Conservation (phyloP, 2,329 filamentous ascomycete species). For the Didymella pinodella region DNA sequence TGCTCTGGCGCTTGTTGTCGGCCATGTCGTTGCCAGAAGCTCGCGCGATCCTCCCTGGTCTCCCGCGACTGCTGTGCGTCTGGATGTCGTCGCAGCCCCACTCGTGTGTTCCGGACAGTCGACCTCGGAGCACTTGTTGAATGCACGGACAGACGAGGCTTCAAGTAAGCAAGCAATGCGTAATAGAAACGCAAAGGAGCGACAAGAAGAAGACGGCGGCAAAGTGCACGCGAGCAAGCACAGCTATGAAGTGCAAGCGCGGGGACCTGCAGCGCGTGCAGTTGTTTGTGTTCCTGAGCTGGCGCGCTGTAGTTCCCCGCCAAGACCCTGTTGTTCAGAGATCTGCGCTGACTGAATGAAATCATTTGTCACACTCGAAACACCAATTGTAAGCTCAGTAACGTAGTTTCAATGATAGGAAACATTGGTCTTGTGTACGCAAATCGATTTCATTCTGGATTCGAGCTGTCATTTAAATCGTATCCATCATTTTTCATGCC, state of each 20-base stretch:
- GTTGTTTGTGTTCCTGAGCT: conserved; percentile 24
- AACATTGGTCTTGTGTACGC: conserved; percentile 8
- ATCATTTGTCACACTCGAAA: not conserved
- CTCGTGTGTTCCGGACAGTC: conserved; percentile 14
- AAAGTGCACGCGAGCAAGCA: conserved; percentile 36
- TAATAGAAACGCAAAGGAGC: conserved; percentile 50
- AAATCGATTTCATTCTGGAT: conserved; percentile 38
- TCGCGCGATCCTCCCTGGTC: conserved; percentile 4
- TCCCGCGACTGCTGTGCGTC: conserved; percentile 18
- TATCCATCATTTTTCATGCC: conserved; percentile 37
- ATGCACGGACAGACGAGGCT: conserved; percentile 10
- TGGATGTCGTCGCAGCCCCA: conserved; percentile 17
- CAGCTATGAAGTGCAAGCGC: conserved; percentile 14
- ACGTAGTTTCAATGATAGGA: not conserved
- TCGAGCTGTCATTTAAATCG: conserved; percentile 28
- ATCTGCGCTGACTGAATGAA: conserved; percentile 9
- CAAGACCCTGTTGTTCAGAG: conserved; percentile 12
- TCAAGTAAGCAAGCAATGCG: conserved; percentile 43
- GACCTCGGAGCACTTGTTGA: conserved; percentile 13
- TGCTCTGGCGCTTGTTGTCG: conserved; percentile 66
- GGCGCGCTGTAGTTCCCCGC: conserved; percentile 11
- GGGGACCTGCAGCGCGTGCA: conserved; percentile 33
- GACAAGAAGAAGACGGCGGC: conserved; percentile 47
- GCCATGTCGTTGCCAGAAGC: conserved; percentile 54
- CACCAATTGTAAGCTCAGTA: not conserved